These are phyloP conservation scores for Tetrahymena borealis DNA, from an alignment of 73 alveolate genomes.

Conservation along the genomic window DNA sequence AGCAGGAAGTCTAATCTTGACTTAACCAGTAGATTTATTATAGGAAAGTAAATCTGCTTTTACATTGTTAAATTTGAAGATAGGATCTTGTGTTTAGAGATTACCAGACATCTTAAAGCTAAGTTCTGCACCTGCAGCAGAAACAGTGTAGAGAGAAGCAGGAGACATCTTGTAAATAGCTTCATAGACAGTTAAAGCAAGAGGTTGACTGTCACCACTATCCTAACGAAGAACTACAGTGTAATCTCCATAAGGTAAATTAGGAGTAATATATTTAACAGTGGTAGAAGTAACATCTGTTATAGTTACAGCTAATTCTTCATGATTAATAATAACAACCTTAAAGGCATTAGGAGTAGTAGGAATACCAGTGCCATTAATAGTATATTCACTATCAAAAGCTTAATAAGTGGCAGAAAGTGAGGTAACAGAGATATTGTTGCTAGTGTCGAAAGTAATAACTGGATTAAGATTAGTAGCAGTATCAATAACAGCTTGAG, in stretches of 20 bases:
- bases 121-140: not conserved
- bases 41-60: not conserved
- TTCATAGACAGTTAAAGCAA: not conserved
- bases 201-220: not conserved
- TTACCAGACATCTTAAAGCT: not conserved
- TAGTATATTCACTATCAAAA: not conserved
- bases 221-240: not conserved
- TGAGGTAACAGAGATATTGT: not conserved
- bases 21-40: not conserved
- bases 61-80: not conserved
- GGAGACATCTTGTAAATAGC: not conserved
- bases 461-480: not conserved
- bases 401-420: not conserved
- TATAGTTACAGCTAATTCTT: not conserved
- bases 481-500: not conserved
- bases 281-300: not conserved
- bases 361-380: not conserved
- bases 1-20: not conserved
- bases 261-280: not conserved
- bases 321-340: not conserved
- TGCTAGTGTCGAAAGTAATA: not conserved
- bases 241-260: not conserved
- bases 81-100: not conserved
- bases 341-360: not conserved
- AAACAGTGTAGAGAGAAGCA: not conserved